These are phyloP conservation scores for Porphyrellus cyaneotinctus DNA, from an alignment of 768 basidiomycete genomes.

Conservation along the genomic window DNA sequence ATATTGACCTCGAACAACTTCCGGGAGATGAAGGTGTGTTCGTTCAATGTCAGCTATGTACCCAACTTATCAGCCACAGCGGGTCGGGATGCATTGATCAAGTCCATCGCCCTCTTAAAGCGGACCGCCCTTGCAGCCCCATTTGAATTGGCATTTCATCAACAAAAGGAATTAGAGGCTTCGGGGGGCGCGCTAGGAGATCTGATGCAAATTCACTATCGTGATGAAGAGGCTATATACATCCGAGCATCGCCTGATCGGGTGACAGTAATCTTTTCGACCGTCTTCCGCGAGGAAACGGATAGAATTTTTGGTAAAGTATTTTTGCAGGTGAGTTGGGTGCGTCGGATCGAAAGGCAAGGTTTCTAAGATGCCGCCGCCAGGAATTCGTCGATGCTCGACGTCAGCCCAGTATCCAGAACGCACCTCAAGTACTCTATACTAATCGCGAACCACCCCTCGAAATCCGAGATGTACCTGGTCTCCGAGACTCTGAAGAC, in stretches of 20 bases:
- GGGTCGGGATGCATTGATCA: slow-evolving; percentile 72
- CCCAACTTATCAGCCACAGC: slow-evolving; percentile 43
- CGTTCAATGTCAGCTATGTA: not conserved
- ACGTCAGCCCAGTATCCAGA: slow-evolving; percentile 86
- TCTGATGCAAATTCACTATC: slow-evolving; percentile 90
- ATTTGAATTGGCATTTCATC: slow-evolving; percentile 82
- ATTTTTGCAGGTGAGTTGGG: slow-evolving; percentile 81
- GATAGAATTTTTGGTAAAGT: slow-evolving; percentile 96
- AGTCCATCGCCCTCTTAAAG: slow-evolving; percentile 81
- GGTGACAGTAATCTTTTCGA: slow-evolving; percentile 97
- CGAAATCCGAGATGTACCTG: slow-evolving; percentile 87
- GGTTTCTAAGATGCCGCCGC: slow-evolving; percentile 3
- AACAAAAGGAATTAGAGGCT: slow-evolving; percentile 82
- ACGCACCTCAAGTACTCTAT: slow-evolving; percentile 95
- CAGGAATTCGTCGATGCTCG: slow-evolving; percentile 99
- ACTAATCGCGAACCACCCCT: slow-evolving; percentile 92
- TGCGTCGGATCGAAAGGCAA: not conserved
- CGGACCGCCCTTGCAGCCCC: slow-evolving; percentile 93
- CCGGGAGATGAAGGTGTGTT: slow-evolving; percentile 74
- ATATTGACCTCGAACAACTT: slow-evolving; percentile 82
- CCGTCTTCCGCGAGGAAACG: slow-evolving; percentile 94
- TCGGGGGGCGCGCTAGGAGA: slow-evolving; percentile 66
- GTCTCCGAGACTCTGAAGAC: slow-evolving; percentile 79
- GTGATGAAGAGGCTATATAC: slow-evolving; percentile 96
- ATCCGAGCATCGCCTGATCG: slow-evolving; percentile 91